A percentile compares a stretch with the other conserved stretches of the same genome.
Conservation (phyloP, 2,329 filamentous ascomycete species). For the Gaeumannomyces tritici region DNA sequence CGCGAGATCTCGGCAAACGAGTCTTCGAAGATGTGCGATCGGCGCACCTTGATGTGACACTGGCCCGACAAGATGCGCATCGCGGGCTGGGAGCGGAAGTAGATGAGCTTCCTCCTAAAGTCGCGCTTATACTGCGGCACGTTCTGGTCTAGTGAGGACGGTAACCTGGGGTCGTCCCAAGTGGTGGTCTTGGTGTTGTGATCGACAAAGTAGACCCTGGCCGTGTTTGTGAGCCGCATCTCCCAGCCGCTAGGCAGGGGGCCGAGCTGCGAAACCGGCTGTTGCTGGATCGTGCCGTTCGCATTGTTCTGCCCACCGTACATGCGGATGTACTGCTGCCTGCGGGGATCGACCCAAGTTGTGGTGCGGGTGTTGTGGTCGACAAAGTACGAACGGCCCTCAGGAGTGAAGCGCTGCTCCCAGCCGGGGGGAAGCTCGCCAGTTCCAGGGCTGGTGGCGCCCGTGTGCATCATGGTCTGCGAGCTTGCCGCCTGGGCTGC, state of each 20-base stretch:
- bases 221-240: slow-evolving; percentile 98
- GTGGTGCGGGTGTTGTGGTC: slow-evolving; percentile 98
- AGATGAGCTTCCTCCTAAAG: slow-evolving; percentile 95
- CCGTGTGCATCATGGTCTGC: slow-evolving; percentile 86
- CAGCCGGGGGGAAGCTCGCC: slow-evolving; percentile 92
- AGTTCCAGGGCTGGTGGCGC: slow-evolving; percentile 85
- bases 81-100: slow-evolving; percentile 96
- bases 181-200: slow-evolving; percentile 99
- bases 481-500: slow-evolving; percentile 38
- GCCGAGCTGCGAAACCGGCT: slow-evolving; percentile 92
- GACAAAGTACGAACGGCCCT: slow-evolving; percentile 92
- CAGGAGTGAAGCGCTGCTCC: slow-evolving; percentile 93
- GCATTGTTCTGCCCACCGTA: slow-evolving; percentile 81
- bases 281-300: slow-evolving; percentile 86
- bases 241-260: slow-evolving; percentile 97
- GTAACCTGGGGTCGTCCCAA: slow-evolving; percentile 93
- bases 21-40: slow-evolving; percentile 97
- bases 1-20: slow-evolving; percentile 98
- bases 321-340: slow-evolving; percentile 97
- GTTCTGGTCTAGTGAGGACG: slow-evolving; percentile 93
- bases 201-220: slow-evolving; percentile 96
- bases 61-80: slow-evolving; percentile 92
- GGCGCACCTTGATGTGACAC: slow-evolving; percentile 94
- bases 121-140: slow-evolving; percentile 99
- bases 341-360: slow-evolving; percentile 94